Evolutionary conservation across 1,284 basidiomycete genomes (phyloP).

Genomic region (Austropuccinia psidii): DNA sequence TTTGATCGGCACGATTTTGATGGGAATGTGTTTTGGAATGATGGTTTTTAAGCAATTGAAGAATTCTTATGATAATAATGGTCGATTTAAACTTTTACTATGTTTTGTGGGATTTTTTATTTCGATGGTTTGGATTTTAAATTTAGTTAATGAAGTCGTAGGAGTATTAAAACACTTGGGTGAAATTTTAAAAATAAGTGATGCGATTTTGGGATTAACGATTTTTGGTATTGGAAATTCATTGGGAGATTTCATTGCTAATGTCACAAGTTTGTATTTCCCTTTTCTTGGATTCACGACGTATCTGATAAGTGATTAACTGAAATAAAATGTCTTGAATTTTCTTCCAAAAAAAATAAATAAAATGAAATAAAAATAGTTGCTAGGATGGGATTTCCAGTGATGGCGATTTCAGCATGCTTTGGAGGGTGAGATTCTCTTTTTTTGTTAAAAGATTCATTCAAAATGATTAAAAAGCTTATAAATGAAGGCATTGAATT

Average conservation of each 20-base stretch:
- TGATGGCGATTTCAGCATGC: too few species aligned
- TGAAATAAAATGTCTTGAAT: too few species aligned
- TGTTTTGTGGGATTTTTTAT: slow-evolving; percentile 83
- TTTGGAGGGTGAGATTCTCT: too few species aligned
- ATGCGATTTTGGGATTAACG: slow-evolving; percentile 91
- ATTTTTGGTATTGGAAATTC: slow-evolving; percentile 96
- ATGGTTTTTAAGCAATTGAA: background rate
- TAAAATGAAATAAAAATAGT: too few species aligned
- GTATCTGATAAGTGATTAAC: too few species aligned
- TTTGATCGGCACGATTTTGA: background rate
- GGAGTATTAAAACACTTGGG: slow-evolving; percentile 40
- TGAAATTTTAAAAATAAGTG: slow-evolving; percentile 63
- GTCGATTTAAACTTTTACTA: too few species aligned
- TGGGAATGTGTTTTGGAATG: background rate
- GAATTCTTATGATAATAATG: background rate
- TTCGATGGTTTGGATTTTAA: slow-evolving; percentile 88
- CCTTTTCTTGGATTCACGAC: too few species aligned
- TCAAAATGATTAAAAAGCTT: too few species aligned
- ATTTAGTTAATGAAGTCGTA: slow-evolving; percentile 87
- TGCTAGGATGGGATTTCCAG: too few species aligned
- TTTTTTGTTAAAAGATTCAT: too few species aligned
- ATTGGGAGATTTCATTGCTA: slow-evolving; percentile 90
- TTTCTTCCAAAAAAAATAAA: too few species aligned
- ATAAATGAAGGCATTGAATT: too few species aligned
- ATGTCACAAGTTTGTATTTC: slow-evolving; percentile 60